These are phyloP conservation scores for Rhizophagus prolifer DNA, from an alignment of 192 early-diverging fungal species.

Conservation along the genomic window DNA sequence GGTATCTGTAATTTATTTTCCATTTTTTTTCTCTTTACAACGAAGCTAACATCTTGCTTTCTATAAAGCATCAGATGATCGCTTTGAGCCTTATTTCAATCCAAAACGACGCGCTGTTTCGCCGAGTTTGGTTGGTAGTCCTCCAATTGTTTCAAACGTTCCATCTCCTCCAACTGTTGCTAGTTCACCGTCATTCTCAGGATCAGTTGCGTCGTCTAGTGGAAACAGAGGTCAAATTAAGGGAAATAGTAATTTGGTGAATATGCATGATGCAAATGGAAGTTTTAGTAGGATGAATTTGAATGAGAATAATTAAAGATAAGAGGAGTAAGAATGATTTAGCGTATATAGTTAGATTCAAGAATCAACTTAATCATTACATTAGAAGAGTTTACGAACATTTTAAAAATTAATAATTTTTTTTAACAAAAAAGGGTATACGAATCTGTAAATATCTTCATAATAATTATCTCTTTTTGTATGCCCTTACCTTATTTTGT, in stretches of 20 bases:
- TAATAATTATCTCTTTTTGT: no score
- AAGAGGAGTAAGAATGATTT: no score
- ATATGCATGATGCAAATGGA: slow-evolving; percentile 30
- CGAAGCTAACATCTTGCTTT: neutral
- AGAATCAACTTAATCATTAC: no score
- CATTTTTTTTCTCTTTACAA: neutral
- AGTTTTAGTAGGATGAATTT: slow-evolving; percentile 28
- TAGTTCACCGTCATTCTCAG: neutral
- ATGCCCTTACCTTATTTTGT: no score
- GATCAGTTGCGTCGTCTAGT: neutral
- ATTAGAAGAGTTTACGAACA: no score
- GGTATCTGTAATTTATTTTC: neutral
- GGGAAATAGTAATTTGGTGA: slow-evolving; percentile 12
- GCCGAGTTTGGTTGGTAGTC: slow-evolving; percentile 23
- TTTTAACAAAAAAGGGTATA: no score
- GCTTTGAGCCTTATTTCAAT: slow-evolving; percentile 31
- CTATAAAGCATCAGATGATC: slow-evolving; percentile 26
- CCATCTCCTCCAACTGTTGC: slow-evolving; percentile 5
- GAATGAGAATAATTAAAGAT: slow-evolving; percentile 7
- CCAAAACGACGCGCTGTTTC: slow-evolving; percentile 29
- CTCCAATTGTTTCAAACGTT: slow-evolving; percentile 12
- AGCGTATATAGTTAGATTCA: no score
- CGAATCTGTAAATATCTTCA: no score
- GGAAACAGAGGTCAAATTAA: neutral
- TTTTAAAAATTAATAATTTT: no score